phyloP scores from a whole-genome alignment of 371 early-diverging fungal species.

The Modicella reniformis region DNA sequence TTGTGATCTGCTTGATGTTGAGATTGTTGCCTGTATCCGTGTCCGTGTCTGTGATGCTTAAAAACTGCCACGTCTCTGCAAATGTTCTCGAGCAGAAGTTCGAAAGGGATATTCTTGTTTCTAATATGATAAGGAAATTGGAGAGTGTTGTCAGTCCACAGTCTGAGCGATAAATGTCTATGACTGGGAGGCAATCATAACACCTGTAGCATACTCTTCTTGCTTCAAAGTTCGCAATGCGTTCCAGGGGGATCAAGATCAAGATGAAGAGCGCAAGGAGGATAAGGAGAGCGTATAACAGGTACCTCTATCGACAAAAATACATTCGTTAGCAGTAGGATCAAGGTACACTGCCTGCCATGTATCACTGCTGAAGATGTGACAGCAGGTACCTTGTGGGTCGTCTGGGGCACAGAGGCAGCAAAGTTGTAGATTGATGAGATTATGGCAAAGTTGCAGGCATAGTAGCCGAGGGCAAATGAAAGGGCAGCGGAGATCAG shows the following conservation, averaged over 20 bases:
- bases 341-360: too few species aligned
- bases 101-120: conserved; percentile 51
- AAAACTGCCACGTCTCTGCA: conserved; percentile 41
- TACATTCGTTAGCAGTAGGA: not conserved
- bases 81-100: conserved; percentile 43
- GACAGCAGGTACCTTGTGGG: conserved; percentile 54
- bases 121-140: conserved; percentile 8
- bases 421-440: conserved; percentile 56
- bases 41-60: conserved; percentile 2
- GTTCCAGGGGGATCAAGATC: conserved; percentile 58
- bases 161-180: not conserved
- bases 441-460: conserved; percentile 58
- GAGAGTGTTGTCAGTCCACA: not conserved
- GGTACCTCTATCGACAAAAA: conserved; percentile 31
- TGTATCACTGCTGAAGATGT: not conserved
- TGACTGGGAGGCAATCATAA: not conserved
- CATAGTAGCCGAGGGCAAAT: conserved; percentile 59
- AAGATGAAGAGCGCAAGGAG: conserved; percentile 53
- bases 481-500: conserved; percentile 56
- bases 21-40: not conserved
- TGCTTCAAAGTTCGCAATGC: conserved; percentile 58
- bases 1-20: not conserved
- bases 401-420: conserved; percentile 57
- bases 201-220: conserved; percentile 41
- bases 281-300: conserved; percentile 54